Conservation (phyloP, 1,284 basidiomycete species). For the Coniferiporia sulphurascens region DNA sequence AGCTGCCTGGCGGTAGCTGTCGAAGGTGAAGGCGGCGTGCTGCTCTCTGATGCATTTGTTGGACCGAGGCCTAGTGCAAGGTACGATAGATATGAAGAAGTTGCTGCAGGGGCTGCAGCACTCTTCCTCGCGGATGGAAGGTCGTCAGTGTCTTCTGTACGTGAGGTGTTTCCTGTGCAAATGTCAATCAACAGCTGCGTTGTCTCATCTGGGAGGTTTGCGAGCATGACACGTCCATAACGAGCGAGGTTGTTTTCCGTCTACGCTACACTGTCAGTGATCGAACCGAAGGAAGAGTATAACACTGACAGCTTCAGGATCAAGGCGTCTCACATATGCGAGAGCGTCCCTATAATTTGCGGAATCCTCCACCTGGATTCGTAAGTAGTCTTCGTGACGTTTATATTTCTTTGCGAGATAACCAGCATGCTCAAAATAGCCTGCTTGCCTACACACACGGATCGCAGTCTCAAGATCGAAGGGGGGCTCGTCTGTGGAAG, state of each 20-base stretch:
- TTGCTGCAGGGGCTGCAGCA: conserved; percentile 26
- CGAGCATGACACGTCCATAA: conserved; percentile 82
- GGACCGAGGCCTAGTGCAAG: conserved; percentile 64
- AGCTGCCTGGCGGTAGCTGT: conserved; percentile 43
- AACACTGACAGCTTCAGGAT: conserved; percentile 53
- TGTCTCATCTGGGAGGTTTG: conserved; percentile 79
- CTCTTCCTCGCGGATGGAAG: conserved; percentile 27
- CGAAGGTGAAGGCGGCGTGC: conserved; percentile 42
- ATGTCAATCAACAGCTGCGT: conserved; percentile 90
- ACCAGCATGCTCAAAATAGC: conserved; percentile 92
- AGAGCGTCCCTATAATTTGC: conserved; percentile 81
- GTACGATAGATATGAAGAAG: conserved; percentile 72
- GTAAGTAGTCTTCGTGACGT: conserved; percentile 87
- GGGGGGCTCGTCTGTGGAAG: conserved; percentile 65
- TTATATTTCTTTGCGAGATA: conserved; percentile 92
- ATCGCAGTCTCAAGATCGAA: conserved; percentile 98
- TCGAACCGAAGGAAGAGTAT: conserved; percentile 4
- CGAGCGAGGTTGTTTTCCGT: conserved; percentile 79
- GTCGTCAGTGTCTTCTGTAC: conserved; percentile 37
- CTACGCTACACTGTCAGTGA: conserved; percentile 32
- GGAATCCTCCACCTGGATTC: conserved; percentile 93
- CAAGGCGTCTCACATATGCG: conserved; percentile 73
- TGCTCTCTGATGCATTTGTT: conserved; percentile 31
- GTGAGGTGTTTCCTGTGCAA: conserved; percentile 69
- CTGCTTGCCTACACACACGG: conserved; percentile 92